phyloP scores from a whole-genome alignment of 176 grass and related monocot genomes.

The Elaeis guineensis region DNA sequence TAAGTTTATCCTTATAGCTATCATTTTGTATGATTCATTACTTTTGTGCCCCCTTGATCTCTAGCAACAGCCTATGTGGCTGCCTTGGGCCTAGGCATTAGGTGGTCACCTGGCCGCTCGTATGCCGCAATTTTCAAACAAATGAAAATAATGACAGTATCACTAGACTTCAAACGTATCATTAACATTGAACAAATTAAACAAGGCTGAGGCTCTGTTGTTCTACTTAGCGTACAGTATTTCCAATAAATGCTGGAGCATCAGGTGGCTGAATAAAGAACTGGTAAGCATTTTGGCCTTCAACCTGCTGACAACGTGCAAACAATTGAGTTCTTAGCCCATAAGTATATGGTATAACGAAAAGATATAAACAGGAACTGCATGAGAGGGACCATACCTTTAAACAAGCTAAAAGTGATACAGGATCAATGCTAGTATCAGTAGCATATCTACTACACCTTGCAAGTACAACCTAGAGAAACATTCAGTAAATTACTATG shows the following conservation, averaged over 20 bases:
- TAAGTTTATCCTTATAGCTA: no score
- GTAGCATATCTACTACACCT: slow-evolving; percentile 90
- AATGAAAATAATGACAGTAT: no score
- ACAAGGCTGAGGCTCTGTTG: no score
- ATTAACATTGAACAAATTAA: background rate
- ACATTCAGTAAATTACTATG: background rate
- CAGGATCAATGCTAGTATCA: slow-evolving; percentile 61
- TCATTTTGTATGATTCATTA: no score
- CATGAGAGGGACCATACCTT: slow-evolving; percentile 29
- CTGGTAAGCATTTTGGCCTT: slow-evolving; percentile 93
- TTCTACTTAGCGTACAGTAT: slow-evolving; percentile 56
- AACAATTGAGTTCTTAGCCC: slow-evolving; percentile 6
- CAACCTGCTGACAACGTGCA: slow-evolving; percentile 29
- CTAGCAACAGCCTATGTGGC: no score
- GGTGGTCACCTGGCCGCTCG: no score
- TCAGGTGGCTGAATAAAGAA: slow-evolving; percentile 83
- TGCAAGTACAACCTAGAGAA: slow-evolving; percentile 70
- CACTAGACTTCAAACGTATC: background rate
- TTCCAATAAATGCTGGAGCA: slow-evolving; percentile 85
- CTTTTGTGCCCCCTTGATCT: no score
- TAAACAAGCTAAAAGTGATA: slow-evolving; percentile 59
- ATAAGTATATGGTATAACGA: background rate
- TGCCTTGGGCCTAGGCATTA: no score
- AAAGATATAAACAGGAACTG: background rate
- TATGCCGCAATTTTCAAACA: no score